These are phyloP conservation scores for Penicillium goetzii DNA, from an alignment of 495 filamentous ascomycete species.

Conservation along the genomic window DNA sequence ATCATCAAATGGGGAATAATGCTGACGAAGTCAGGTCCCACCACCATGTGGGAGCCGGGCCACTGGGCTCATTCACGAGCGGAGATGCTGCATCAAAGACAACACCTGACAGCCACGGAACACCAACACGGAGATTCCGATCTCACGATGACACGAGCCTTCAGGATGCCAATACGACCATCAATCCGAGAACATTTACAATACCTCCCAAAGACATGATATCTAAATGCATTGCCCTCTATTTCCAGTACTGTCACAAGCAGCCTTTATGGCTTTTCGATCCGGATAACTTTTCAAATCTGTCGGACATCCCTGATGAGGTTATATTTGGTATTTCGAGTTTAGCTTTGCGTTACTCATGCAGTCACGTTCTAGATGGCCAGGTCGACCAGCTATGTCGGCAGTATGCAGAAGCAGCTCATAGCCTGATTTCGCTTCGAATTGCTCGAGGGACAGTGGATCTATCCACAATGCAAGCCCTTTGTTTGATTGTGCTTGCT, in stretches of 20 bases:
- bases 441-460: constrained; percentile 46
- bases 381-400: constrained; percentile 35
- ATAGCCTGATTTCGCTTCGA: constrained; percentile 42
- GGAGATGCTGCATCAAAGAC: constrained; percentile 15
- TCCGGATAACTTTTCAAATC: constrained; percentile 35
- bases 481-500: constrained; percentile 45
- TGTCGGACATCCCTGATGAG: constrained; percentile 35
- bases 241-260: constrained; percentile 49
- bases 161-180: constrained; percentile 20
- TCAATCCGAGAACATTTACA: constrained; percentile 7
- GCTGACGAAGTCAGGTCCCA: constrained; percentile 21
- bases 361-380: constrained; percentile 18
- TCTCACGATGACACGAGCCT: constrained; percentile 17
- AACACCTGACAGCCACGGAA: neutral
- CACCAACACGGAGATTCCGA: constrained; percentile 1
- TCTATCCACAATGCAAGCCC: constrained; percentile 44
- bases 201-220: constrained; percentile 32
- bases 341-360: constrained; percentile 41
- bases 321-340: constrained; percentile 44
- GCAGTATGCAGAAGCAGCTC: constrained; percentile 42
- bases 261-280: constrained; percentile 52
- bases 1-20: neutral
- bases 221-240: constrained; percentile 36
- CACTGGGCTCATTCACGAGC: constrained; percentile 14
- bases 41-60: constrained; percentile 15